Conservation (phyloP, 2,329 filamentous ascomycete species). For the Aspergillus viridinutans region DNA sequence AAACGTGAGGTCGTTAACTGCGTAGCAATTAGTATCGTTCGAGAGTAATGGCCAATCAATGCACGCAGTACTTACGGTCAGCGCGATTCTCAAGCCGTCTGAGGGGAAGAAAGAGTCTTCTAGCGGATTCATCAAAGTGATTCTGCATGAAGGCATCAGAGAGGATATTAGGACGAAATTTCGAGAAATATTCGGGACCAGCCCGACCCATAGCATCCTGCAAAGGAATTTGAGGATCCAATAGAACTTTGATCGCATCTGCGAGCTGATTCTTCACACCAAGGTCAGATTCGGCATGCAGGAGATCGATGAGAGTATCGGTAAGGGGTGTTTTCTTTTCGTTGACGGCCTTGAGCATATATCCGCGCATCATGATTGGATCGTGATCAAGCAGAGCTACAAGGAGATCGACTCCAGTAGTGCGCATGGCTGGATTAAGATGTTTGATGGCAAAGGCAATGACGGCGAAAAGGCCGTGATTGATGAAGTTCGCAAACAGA, state of each 20-base stretch:
- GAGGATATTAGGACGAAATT: constrained; percentile 65
- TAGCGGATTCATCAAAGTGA: constrained; percentile 85
- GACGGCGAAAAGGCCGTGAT: constrained; percentile 79
- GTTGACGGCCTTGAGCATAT: constrained; percentile 86
- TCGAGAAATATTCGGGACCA: constrained; percentile 64
- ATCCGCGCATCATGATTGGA: constrained; percentile 85
- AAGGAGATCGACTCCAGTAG: constrained; percentile 89
- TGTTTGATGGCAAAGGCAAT: constrained; percentile 90
- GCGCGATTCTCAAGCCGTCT: constrained; percentile 69
- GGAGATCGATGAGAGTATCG: constrained; percentile 85
- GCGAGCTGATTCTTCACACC: constrained; percentile 94
- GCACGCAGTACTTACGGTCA: constrained; percentile 40
- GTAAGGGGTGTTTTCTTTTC: constrained; percentile 83
- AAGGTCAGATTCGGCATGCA: constrained; percentile 85
- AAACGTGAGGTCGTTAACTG: constrained; percentile 68
- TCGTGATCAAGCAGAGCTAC: constrained; percentile 96
- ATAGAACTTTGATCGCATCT: constrained; percentile 87
- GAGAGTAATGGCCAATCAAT: neutral
- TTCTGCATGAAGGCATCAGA: constrained; percentile 80
- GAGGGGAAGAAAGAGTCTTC: constrained; percentile 80
- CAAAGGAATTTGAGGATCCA: constrained; percentile 65
- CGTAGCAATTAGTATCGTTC: constrained; percentile 5
- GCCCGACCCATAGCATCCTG: constrained; percentile 57
- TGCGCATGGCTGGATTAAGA: constrained; percentile 75
- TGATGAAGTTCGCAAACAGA: constrained; percentile 85